phyloP scores from a whole-genome alignment of 1,284 basidiomycete species.

The Boletus mariae region DNA sequence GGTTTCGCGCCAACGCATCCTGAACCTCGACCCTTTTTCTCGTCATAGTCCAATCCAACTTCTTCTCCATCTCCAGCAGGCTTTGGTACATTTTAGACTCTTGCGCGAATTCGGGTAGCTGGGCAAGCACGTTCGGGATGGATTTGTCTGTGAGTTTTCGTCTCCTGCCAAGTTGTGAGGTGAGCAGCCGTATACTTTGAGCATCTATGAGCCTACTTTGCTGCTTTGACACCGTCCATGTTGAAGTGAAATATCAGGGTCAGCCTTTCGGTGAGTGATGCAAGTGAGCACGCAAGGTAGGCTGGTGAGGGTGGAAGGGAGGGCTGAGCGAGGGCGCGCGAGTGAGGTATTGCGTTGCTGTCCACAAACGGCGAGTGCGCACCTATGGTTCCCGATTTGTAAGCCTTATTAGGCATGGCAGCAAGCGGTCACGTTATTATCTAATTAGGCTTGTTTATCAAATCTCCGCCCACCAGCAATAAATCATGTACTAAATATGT shows the following conservation, averaged over 20 bases:
- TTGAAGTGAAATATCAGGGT: not conserved
- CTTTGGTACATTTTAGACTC: conserved; percentile 87
- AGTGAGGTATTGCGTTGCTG: no score
- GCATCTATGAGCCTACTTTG: conserved; percentile 29
- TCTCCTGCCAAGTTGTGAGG: conserved; percentile 43
- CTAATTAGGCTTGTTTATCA: no score
- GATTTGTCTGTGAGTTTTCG: conserved; percentile 79
- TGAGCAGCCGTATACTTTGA: not conserved
- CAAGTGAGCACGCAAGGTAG: no score
- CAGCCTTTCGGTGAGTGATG: no score
- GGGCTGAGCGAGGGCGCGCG: no score
- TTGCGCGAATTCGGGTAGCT: conserved; percentile 67
- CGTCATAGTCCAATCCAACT: conserved; percentile 85
- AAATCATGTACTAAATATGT: no score
- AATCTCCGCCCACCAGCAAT: no score
- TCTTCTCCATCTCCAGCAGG: conserved; percentile 84
- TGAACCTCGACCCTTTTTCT: conserved; percentile 89
- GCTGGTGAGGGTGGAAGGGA: no score
- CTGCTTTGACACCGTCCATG: conserved; percentile 35
- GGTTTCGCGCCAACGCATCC: conserved; percentile 66
- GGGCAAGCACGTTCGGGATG: conserved; percentile 66
- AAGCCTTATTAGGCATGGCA: no score
- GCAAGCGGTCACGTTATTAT: no score
- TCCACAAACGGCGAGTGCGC: no score
- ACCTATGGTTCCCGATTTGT: no score